Conservation (phyloP, 2,329 filamentous ascomycete genomes). For the Sporothrix pseudoabietina region DNA sequence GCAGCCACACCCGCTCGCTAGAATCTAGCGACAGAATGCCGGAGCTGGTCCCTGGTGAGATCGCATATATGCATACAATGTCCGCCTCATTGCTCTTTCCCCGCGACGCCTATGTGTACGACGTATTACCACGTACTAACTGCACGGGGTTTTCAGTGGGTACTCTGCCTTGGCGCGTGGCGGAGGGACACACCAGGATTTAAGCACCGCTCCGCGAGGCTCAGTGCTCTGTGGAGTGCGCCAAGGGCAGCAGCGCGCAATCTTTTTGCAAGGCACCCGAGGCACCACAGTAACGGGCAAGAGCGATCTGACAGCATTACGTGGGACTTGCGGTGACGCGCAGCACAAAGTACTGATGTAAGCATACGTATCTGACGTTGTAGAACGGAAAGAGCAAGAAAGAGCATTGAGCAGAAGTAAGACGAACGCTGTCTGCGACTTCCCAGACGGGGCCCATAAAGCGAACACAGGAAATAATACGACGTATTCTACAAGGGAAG, state of each 20-base stretch:
- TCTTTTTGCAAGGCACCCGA: slow-evolving; percentile 17
- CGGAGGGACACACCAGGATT: slow-evolving; percentile 4
- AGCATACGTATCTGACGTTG: neutral
- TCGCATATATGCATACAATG: slow-evolving; percentile 16
- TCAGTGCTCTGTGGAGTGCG: slow-evolving; percentile 4
- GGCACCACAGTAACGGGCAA: slow-evolving; percentile 11
- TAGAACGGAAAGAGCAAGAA: neutral
- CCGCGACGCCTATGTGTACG: neutral
- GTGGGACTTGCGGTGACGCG: neutral
- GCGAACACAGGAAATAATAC: neutral
- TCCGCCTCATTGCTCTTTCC: neutral
- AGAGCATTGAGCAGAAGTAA: neutral
- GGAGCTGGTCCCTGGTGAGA: neutral
- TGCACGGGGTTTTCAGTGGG: neutral
- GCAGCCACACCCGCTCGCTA: neutral
- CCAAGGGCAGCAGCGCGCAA: slow-evolving; percentile 3
- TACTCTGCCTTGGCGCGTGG: slow-evolving; percentile 5
- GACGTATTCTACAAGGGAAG: neutral
- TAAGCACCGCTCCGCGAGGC: slow-evolving; percentile 5
- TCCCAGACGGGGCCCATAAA: neutral
- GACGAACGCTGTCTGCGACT: neutral
- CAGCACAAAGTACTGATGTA: neutral
- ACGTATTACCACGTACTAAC: neutral
- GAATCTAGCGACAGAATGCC: neutral
- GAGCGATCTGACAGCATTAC: neutral